Conservation (phyloP, 768 basidiomycete species). For the Trametes sanguinea region DNA sequence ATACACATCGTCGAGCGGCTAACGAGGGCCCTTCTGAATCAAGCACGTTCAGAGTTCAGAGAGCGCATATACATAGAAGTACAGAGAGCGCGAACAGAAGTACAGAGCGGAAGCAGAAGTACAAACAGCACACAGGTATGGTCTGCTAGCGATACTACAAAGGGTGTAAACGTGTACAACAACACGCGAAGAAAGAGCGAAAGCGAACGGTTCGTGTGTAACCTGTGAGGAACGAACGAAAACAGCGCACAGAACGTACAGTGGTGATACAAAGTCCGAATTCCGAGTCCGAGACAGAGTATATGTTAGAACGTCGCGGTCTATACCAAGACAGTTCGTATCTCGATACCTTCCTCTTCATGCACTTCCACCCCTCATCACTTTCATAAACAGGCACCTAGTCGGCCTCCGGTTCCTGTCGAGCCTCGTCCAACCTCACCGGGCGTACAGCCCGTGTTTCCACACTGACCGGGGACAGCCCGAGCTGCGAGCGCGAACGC, state of each 20-base stretch:
- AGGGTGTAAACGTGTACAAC: too few species aligned
- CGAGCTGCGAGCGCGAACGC: slow-evolving; percentile 14
- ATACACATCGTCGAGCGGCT: too few species aligned
- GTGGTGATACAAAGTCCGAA: not conserved
- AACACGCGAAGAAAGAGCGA: too few species aligned
- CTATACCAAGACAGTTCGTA: slow-evolving; percentile 11
- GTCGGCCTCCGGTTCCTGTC: not conserved
- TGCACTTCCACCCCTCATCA: not conserved
- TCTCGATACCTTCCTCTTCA: not conserved
- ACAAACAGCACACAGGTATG: too few species aligned
- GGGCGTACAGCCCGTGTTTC: slow-evolving; percentile 5
- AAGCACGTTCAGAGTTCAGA: too few species aligned
- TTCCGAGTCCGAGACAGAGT: not conserved
- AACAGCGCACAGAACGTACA: not conserved
- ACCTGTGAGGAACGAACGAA: too few species aligned
- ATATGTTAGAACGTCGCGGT: not conserved
- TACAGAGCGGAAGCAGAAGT: too few species aligned
- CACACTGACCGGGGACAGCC: slow-evolving; percentile 3
- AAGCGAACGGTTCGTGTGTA: too few species aligned
- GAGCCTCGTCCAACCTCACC: not conserved
- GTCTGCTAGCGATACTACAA: too few species aligned
- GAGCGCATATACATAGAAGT: too few species aligned
- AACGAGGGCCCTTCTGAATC: too few species aligned
- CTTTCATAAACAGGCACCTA: not conserved
- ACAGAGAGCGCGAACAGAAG: too few species aligned